Conservation (phyloP, 2,329 filamentous ascomycete species). For the Apiospora marii region DNA sequence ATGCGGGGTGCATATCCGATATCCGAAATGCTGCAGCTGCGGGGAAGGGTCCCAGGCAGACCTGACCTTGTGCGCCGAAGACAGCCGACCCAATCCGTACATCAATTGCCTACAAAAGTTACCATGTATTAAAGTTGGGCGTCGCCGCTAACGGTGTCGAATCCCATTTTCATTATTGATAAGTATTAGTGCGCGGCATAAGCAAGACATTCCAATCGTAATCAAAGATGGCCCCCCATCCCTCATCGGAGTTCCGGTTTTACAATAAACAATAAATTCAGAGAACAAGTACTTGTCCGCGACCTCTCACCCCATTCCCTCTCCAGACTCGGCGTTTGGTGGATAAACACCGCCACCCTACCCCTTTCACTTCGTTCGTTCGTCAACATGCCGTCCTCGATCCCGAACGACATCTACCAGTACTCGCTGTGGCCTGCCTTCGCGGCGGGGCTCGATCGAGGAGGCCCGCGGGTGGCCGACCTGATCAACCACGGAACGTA, state of each 20-base stretch:
- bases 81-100: not conserved
- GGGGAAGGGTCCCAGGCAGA: not conserved
- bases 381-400: not conserved
- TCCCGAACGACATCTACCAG: conserved; percentile 17
- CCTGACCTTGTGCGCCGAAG: not conserved
- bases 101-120: too few relatives aligned
- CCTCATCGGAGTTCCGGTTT: conserved; percentile 11
- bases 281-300: not conserved
- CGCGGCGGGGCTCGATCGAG: not conserved
- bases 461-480: conserved; percentile 5
- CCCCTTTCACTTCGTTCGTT: not conserved
- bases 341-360: not conserved
- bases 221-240: not conserved
- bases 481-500: conserved; percentile 8
- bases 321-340: not conserved
- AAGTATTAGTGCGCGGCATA: not conserved
- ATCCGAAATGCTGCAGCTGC: not conserved
- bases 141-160: not conserved
- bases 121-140: not conserved
- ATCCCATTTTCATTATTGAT: not conserved
- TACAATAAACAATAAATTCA: not conserved
- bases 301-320: not conserved
- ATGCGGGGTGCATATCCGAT: conserved; percentile 11
- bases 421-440: conserved; percentile 12
- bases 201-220: conserved; percentile 3